A percentile compares a stretch with the other conserved stretches of the same genome.
Evolutionary conservation across 1,139 yeast species (phyloP).

Genomic region (Blastobotrys indianensis): DNA sequence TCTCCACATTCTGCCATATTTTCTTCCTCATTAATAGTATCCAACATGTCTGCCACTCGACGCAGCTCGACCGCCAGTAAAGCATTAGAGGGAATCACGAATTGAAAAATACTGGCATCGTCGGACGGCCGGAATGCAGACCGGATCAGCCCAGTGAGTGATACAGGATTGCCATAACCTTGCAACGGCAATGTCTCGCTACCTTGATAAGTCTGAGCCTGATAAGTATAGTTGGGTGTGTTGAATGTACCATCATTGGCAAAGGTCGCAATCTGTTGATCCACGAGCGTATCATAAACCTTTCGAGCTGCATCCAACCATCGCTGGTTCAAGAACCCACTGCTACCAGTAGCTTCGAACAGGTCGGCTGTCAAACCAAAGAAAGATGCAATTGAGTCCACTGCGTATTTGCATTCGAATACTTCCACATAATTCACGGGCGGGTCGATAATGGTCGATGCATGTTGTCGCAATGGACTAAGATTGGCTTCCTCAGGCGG

Average conservation of each 20-base stretch:
- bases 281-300: constrained; percentile 47
- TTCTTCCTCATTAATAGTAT: constrained; percentile 6
- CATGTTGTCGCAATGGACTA: constrained; percentile 17
- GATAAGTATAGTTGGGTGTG: constrained; percentile 50
- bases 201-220: constrained; percentile 66
- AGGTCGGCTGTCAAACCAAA: constrained; percentile 70
- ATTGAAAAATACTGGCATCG: constrained; percentile 77
- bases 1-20: constrained; percentile 15
- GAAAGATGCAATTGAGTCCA: constrained; percentile 81
- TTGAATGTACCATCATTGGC: constrained; percentile 42
- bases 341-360: constrained; percentile 46
- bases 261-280: constrained; percentile 63
- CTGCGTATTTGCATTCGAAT: constrained; percentile 85
- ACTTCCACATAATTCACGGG: constrained; percentile 63
- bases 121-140: constrained; percentile 89
- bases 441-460: constrained; percentile 55
- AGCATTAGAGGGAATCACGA: constrained; percentile 82
- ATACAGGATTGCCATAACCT: constrained; percentile 82
- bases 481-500: constrained; percentile 66
- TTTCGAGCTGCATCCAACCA: constrained; percentile 61
- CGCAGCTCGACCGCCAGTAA: constrained; percentile 62
- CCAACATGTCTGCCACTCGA: constrained; percentile 28
- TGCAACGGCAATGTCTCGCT: constrained; percentile 73
- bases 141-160: constrained; percentile 64
- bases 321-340: constrained; percentile 43